Base-by-base conservation (phyloP, 768 basidiomycete species). In the Polyporus arcularius region DNA sequence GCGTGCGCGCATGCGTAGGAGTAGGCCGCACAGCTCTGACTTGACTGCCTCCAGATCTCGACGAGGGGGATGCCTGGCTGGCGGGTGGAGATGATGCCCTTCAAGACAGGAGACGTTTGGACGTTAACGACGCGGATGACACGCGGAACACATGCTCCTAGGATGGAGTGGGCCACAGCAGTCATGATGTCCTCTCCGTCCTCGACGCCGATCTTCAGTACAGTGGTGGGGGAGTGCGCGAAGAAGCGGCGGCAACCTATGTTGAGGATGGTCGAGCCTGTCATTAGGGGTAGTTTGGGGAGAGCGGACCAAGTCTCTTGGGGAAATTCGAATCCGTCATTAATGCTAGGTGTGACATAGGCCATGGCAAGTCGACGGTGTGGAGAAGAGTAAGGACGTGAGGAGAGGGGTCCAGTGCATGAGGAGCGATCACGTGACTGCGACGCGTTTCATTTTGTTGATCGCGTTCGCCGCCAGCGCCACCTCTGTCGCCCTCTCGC, bases 171-270 rank as follows among this genome's bases (percentile, higher is more conserved):
- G 16, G 50, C 50, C 14, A 51, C 15, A n/a, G 50, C 31, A 32
- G 50, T 51, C 50, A 51, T 51, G 12, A 32, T 15, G 28, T 51
- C 50, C 50, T 51, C 50, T 18, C 50, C 50, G 38, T 51, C 50
- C 15, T 51, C 30, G 9, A 51, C 50, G 31, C 50, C 50, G 16
- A 51, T 8, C 15, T 51, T 51, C 31, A 51, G 26, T 6, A 51
- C n/a, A 15, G 30, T 51, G 50, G 50, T 35, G 18, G 50, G 50
- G 38, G 50, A 51, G 15, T 35, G 50, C 21, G 32, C 9, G 50
- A 32, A 35, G 50, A 51, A 14, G 4, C 50, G 31, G 7, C 50
- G 28, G 18, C 50, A 26, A 26, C 21, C 50, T 16, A 51, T 32
- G 30, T 18, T 4, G 2, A 30, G 32, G 28, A 51, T 51, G 31